Evolutionary conservation across 352 stramenopile genomes (phyloP).

Genomic region (Sclerospora graminicola): DNA sequence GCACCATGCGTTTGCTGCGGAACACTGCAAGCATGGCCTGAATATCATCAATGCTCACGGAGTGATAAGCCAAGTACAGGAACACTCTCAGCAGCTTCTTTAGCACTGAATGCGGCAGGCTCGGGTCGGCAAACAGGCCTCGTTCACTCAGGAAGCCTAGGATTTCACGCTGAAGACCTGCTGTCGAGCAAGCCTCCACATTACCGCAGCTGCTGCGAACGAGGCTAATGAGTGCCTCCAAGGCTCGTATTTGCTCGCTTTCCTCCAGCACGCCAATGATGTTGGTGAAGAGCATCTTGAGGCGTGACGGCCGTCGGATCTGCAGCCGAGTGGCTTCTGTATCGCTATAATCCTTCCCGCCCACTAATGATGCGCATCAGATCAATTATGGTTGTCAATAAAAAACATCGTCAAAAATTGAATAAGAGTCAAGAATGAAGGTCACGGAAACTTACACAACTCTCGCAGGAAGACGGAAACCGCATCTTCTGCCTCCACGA

Average conservation of each 20-base stretch:
- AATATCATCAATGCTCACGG: conserved; percentile 68
- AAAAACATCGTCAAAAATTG: too few relatives aligned
- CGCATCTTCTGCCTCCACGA: conserved; percentile 16
- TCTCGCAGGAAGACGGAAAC: conserved; percentile 35
- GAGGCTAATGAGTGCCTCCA: conserved; percentile 69
- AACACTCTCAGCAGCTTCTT: conserved; percentile 75
- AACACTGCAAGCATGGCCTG: conserved; percentile 75
- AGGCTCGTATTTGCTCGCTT: conserved; percentile 47
- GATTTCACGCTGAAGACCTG: conserved; percentile 65
- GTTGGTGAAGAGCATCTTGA: conserved; percentile 51
- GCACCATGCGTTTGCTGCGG: conserved; percentile 50
- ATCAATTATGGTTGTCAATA: too few relatives aligned
- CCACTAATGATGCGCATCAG: conserved; percentile 28
- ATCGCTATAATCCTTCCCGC: conserved; percentile 54
- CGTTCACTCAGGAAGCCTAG: conserved; percentile 59
- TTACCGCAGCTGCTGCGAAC: conserved; percentile 69
- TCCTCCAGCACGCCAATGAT: conserved; percentile 62
- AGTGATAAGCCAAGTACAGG: conserved; percentile 71
- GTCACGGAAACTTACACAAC: conserved; percentile 22
- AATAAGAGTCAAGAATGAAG: not conserved
- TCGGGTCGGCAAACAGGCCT: conserved; percentile 49
- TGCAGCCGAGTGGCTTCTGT: conserved; percentile 43
- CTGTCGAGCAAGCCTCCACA: conserved; percentile 58
- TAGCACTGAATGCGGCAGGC: conserved; percentile 45
- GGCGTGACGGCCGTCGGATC: conserved; percentile 48